Conservation (phyloP, 805 yeast genomes). For the Zygosaccharomyces bisporus region DNA sequence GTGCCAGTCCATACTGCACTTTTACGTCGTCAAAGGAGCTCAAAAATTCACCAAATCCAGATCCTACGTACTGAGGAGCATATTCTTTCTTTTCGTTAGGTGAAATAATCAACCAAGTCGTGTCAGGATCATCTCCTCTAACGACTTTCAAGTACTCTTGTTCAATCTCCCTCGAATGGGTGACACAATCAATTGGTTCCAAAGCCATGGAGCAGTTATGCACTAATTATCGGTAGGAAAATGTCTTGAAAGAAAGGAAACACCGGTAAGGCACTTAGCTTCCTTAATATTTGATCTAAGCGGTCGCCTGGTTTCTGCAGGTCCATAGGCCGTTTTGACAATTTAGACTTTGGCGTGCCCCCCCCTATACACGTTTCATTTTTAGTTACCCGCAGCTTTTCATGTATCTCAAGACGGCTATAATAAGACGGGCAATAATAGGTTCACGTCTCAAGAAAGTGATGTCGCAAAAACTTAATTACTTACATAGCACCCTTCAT, state of each 20-base stretch:
- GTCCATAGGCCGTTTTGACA: neutral
- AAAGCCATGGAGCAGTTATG: constrained; percentile 30
- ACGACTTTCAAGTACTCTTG: constrained; percentile 74
- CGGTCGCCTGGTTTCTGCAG: neutral
- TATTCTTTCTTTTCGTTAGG: constrained; percentile 54
- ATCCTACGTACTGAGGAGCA: constrained; percentile 48
- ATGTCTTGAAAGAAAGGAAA: neutral
- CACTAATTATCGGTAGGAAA: neutral
- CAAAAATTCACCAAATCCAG: constrained; percentile 70
- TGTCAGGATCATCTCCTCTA: constrained; percentile 58
- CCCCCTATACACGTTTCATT: constrained; percentile 2
- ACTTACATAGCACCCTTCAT: no score
- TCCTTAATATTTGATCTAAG: neutral
- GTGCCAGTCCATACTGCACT: constrained; percentile 85
- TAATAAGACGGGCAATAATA: no score
- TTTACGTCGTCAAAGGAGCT: constrained; percentile 79
- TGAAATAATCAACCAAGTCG: constrained; percentile 76
- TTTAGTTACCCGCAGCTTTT: no score
- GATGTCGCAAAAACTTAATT: no score
- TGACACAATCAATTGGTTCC: constrained; percentile 52
- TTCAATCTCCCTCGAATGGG: constrained; percentile 73
- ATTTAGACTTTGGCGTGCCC: neutral
- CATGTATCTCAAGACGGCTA: no score
- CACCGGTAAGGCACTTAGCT: neutral
- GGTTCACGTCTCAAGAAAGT: no score